These are phyloP conservation scores for Penicillium parvum DNA, from an alignment of 495 filamentous ascomycete species.

Conservation along the genomic window DNA sequence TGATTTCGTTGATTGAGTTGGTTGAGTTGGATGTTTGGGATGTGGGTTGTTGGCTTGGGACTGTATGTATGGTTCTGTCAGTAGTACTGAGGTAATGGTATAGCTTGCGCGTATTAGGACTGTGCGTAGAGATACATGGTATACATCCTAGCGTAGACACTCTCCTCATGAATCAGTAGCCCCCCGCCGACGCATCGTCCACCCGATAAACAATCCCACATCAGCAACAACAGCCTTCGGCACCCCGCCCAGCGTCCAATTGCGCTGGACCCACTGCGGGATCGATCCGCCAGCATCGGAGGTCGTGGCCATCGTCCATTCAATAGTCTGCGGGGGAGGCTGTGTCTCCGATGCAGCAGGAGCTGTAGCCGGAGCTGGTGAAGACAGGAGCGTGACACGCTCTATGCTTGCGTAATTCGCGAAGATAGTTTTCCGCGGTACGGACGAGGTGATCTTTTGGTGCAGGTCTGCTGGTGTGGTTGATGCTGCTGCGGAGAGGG, in stretches of 20 bases:
- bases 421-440: conserved; percentile 43
- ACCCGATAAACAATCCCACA: conserved; percentile 63
- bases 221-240: conserved; percentile 65
- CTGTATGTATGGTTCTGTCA: no score
- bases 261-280: conserved; percentile 61
- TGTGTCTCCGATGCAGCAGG: neutral
- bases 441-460: conserved; percentile 23
- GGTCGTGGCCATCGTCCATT: conserved; percentile 70
- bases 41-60: no score
- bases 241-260: conserved; percentile 52
- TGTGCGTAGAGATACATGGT: neutral
- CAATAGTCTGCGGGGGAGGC: conserved; percentile 31
- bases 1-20: no score
- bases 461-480: conserved; percentile 28
- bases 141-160: neutral
- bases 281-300: conserved; percentile 63
- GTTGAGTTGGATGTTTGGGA: no score
- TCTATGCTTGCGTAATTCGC: conserved; percentile 61
- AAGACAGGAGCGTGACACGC: conserved; percentile 39
- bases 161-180: neutral
- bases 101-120: no score
- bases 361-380: neutral
- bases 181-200: conserved; percentile 40
- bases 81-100: no score
- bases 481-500: conserved; percentile 37